Percentiles rank a stretch among this genome's conserved stretches.
These are phyloP conservation scores for Aspergillus nomiae DNA, from an alignment of 2,329 filamentous ascomycete species.

Conservation along the genomic window DNA sequence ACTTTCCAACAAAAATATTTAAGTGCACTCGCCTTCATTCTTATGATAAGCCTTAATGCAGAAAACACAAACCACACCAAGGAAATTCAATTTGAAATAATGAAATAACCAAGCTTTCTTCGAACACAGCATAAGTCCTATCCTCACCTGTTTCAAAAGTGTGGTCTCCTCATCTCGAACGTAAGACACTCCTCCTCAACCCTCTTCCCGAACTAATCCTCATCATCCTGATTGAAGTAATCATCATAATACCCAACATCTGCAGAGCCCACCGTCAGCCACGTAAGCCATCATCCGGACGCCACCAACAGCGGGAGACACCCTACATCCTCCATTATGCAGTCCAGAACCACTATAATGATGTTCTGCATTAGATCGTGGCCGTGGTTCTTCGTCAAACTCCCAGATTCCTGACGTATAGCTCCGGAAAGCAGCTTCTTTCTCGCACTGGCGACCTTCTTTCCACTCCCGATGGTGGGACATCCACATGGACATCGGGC, in stretches of 20 bases:
- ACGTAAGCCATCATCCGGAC: background rate
- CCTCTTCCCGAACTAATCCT: background rate
- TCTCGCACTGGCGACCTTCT: background rate
- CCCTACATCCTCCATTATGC: background rate
- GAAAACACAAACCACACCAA: too few species aligned
- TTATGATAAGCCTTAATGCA: too few species aligned
- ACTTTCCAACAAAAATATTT: too few species aligned
- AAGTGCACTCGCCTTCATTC: too few species aligned
- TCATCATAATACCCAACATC: background rate
- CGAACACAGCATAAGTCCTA: too few species aligned
- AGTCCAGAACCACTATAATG: background rate
- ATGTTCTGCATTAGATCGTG: background rate
- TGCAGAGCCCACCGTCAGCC: background rate
- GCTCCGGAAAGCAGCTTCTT: background rate
- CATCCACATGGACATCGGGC: background rate
- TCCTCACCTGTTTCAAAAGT: too few species aligned
- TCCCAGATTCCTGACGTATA: background rate
- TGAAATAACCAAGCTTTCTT: too few species aligned
- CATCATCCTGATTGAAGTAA: background rate
- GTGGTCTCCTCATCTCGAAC: too few species aligned
- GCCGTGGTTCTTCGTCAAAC: background rate
- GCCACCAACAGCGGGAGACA: background rate
- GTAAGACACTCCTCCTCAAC: too few species aligned
- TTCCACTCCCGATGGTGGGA: background rate
- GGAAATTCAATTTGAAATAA: too few species aligned